Evolutionary conservation across 2,329 filamentous ascomycete genomes (phyloP).

Genomic region (Thelonectria olida): DNA sequence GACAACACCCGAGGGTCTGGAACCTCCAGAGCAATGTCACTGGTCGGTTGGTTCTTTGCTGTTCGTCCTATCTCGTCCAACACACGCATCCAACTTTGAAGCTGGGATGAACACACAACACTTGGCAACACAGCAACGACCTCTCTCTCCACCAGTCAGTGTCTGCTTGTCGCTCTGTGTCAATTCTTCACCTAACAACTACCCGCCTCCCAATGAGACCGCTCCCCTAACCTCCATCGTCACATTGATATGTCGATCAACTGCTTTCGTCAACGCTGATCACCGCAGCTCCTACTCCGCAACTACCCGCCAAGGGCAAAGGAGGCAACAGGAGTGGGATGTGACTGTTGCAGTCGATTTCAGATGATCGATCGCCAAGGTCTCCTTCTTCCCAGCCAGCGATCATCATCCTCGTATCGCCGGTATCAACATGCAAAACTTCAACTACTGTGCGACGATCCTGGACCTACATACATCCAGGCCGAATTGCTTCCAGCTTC

Average conservation of each 20-base stretch:
- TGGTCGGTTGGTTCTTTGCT: background rate
- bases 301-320: background rate
- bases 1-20: background rate
- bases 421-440: background rate
- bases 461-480: background rate
- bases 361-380: slow-evolving; percentile 15
- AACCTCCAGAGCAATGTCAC: background rate
- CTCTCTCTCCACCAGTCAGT: too few relatives aligned
- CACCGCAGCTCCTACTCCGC: slow-evolving; percentile 4
- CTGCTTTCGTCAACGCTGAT: slow-evolving; percentile 11
- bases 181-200: background rate
- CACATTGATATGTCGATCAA: slow-evolving; percentile 9
- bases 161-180: background rate
- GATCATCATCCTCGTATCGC: slow-evolving; percentile 10
- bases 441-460: background rate
- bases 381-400: background rate
- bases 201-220: background rate
- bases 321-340: too few relatives aligned
- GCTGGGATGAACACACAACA: too few relatives aligned
- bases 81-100: background rate
- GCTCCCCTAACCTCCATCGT: background rate
- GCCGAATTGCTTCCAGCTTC: background rate
- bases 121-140: background rate
- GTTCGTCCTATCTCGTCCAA: background rate
- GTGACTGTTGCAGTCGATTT: background rate